Evolutionary conservation across 1,139 yeast genomes (phyloP), one percentile per base, ranked within the genome.

Genomic region (Kluyveromyces sp.): DNA sequence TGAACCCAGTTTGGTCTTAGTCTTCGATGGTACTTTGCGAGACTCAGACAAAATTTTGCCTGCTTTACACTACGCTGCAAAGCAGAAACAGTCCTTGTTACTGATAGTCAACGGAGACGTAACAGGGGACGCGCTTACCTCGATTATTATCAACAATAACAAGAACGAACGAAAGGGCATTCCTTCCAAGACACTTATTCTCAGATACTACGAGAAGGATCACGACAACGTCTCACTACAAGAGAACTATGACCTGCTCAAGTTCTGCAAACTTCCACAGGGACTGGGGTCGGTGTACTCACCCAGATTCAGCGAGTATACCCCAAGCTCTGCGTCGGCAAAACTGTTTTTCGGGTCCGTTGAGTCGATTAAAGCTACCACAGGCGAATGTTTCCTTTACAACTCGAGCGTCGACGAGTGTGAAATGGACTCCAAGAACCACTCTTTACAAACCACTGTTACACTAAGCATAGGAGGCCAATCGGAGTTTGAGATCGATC

Each of bases 381-480:
- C 57, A 7, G 61, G 58, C 9, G 64, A 61, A 42, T 55, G 61
- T n/a, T 56, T 60, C 36, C 41, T 60, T 11, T 57, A 60, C 49
- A 59, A 58, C 40, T 46, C 53, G 11, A 35, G 43, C 18, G 46
- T 44, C 3, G 40, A 46, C 31, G 37, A 37, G 2, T 43, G 33
- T n/a, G 46, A 43, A 11, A 22, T 22, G 26, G 46, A 45, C n/a
- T 33, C 42, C 18, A 33, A 46, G 7, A 43, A 47, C 40, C 33
- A 42, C 12, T 47, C 49, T 11, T 41, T 56, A 26, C 53, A 49
- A 18, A 52, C 56, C 20, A 60, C 61, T 3, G 49, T 60, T 4
- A 58, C 64, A 4, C 37, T 60, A 6, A 49, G 54, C 26, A 53
- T 61, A 12, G 64, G 64, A 9, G 64, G 61, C 12, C 41, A 47